These are phyloP conservation scores for Handroanthus guayacan DNA, from an alignment of 257 asterid genomes.

Conservation along the genomic window DNA sequence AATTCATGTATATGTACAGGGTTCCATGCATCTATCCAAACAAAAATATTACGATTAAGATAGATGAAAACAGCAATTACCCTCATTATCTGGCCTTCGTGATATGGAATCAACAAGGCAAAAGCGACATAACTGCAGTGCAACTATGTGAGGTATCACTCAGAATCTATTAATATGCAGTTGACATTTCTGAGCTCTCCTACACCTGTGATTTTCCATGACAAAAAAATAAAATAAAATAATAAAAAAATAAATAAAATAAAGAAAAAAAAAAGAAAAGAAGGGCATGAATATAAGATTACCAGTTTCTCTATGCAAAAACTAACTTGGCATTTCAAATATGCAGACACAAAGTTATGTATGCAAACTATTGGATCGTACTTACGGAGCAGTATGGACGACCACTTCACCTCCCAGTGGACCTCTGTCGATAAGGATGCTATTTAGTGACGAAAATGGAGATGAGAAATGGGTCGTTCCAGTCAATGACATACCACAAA, in stretches of 20 bases:
- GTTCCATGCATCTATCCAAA: conserved; percentile 79
- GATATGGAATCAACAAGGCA: conserved; percentile 84
- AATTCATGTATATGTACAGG: conserved; percentile 47
- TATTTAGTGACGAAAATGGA: conserved; percentile 65
- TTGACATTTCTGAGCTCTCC: not conserved
- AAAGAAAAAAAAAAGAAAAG: not conserved
- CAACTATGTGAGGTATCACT: conserved; percentile 80
- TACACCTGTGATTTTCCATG: not conserved
- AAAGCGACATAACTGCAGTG: conserved; percentile 73
- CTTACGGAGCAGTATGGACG: conserved; percentile 81
- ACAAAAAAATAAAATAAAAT: not conserved
- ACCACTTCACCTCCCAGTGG: conserved; percentile 72
- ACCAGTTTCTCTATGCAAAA: conserved; percentile 5
- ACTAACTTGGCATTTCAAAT: conserved; percentile 29
- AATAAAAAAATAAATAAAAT: not conserved
- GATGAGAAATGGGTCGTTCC: conserved; percentile 80
- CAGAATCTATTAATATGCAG: conserved; percentile 1
- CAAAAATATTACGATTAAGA: conserved; percentile 72
- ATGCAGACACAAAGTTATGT: conserved; percentile 63
- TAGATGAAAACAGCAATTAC: conserved; percentile 70
- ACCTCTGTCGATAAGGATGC: conserved; percentile 74
- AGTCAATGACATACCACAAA: conserved; percentile 60
- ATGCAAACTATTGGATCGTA: conserved; percentile 75
- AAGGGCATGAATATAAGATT: too few species aligned
- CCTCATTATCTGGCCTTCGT: conserved; percentile 84